Evolutionary conservation across 352 stramenopile species (phyloP).

Genomic region (Globisporangium nagaii): DNA sequence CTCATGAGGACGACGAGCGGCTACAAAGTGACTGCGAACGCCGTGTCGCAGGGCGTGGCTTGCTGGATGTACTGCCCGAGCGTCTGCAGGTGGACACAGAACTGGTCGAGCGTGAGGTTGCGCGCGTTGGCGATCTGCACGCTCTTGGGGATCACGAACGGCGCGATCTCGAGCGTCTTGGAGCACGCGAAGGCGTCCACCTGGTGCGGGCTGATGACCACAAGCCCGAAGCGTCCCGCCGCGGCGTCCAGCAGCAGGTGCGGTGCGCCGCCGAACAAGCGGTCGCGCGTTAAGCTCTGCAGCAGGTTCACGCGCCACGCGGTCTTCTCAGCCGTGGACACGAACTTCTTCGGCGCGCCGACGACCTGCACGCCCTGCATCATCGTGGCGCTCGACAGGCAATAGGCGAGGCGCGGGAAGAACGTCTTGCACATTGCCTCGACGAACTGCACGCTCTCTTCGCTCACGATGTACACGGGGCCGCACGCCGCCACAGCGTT

Average conservation of each 20-base stretch:
- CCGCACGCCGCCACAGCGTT: constrained; percentile 38
- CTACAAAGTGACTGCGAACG: constrained; percentile 51
- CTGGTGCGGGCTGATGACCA: constrained; percentile 56
- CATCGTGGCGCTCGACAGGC: constrained; percentile 34
- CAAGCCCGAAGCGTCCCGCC: constrained; percentile 45
- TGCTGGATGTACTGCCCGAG: constrained; percentile 50
- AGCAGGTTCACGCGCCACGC: constrained; percentile 46
- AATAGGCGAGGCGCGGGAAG: constrained; percentile 60
- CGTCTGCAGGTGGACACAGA: constrained; percentile 44
- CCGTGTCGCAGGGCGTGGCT: constrained; percentile 42
- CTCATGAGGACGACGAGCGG: no score
- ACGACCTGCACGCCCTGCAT: constrained; percentile 61
- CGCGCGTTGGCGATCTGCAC: constrained; percentile 44
- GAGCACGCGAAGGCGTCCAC: constrained; percentile 45
- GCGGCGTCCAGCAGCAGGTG: constrained; percentile 33
- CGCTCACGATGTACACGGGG: constrained; percentile 61
- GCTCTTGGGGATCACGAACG: constrained; percentile 56
- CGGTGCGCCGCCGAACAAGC: constrained; percentile 38
- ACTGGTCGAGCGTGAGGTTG: constrained; percentile 46
- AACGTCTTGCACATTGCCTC: constrained; percentile 56
- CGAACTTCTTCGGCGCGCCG: constrained; percentile 46
- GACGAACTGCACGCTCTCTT: constrained; percentile 56
- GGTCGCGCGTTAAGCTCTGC: constrained; percentile 51
- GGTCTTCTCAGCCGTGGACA: constrained; percentile 42
- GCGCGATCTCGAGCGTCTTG: constrained; percentile 47